A percentile compares a stretch with the other conserved stretches of the same genome.
Conservation (phyloP, 2,329 filamentous ascomycete species). For the Scedosporium aurantiacum region DNA sequence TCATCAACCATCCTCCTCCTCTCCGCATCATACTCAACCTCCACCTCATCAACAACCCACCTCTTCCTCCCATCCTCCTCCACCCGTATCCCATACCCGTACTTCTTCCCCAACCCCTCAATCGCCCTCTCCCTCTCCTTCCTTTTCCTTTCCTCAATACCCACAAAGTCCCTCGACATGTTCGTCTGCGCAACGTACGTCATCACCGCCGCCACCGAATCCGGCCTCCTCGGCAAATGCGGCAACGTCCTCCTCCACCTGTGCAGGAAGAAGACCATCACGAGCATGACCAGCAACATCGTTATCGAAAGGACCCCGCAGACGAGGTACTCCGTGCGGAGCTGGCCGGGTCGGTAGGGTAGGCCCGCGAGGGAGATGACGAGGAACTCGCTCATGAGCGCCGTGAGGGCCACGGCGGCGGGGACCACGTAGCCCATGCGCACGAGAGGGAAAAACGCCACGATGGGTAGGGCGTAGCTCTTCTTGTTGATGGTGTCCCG, state of each 20-base stretch:
- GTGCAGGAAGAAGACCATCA: conserved; percentile 10
- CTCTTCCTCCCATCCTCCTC: conserved; percentile 10
- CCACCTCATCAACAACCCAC: conserved; percentile 12
- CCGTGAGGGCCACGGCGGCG: conserved; percentile 11
- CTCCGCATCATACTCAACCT: background rate
- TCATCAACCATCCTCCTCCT: background rate
- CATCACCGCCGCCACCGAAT: conserved; percentile 15
- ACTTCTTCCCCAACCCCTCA: conserved; percentile 11
- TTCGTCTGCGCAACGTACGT: conserved; percentile 14
- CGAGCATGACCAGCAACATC: conserved; percentile 12
- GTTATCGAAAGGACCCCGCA: conserved; percentile 9
- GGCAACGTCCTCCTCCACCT: conserved; percentile 13
- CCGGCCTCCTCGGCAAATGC: conserved; percentile 13
- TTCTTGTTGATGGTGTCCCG: conserved; percentile 11
- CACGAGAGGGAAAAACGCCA: conserved; percentile 12
- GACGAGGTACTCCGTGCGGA: conserved; percentile 14
- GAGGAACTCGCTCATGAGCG: conserved; percentile 14
- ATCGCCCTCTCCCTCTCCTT: conserved; percentile 10
- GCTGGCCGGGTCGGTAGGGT: conserved; percentile 14
- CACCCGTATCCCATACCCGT: conserved; percentile 12
- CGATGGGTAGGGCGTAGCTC: conserved; percentile 11
- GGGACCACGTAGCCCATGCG: conserved; percentile 11
- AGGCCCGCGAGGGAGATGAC: conserved; percentile 14
- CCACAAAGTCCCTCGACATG: conserved; percentile 13
- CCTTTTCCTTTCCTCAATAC: conserved; percentile 7